A percentile compares a stretch with the other conserved stretches of the same genome.
Conservation (phyloP, 2,329 filamentous ascomycete species). For the Diplodia corticola region DNA sequence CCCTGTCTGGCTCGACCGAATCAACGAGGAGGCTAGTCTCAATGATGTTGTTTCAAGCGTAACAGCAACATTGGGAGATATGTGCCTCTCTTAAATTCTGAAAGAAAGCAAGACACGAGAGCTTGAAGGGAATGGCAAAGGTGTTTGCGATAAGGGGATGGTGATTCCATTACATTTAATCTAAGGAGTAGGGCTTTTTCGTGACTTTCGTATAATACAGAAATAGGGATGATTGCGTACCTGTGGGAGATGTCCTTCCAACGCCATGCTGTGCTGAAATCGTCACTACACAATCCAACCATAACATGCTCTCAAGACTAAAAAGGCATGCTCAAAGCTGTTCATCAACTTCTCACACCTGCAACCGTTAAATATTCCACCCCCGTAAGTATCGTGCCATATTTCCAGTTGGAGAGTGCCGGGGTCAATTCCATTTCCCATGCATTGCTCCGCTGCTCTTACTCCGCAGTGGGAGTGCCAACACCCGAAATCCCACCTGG, state of each 20-base stretch:
- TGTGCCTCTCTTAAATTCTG: background rate
- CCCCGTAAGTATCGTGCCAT: no score
- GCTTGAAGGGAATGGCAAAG: background rate
- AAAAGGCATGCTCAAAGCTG: background rate
- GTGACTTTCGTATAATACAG: background rate
- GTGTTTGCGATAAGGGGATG: background rate
- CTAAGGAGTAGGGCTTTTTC: background rate
- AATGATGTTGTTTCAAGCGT: background rate
- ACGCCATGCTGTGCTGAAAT: background rate
- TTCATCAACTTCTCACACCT: background rate
- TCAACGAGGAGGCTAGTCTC: no score
- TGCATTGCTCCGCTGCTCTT: background rate
- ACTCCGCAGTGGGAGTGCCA: background rate
- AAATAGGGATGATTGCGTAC: background rate
- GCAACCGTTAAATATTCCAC: background rate
- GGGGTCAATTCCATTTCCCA: no score
- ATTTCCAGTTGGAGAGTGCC: no score
- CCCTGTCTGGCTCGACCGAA: no score
- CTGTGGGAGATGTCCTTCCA: background rate
- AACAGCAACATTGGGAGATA: background rate
- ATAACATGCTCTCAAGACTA: background rate
- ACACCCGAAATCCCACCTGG: background rate
- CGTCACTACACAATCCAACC: background rate
- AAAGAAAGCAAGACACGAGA: background rate
- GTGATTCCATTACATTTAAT: background rate